Percentiles rank a stretch among this genome's conserved stretches.
phyloP scores from a whole-genome alignment of 1,284 basidiomycete genomes.

The Schizophyllum amplum region DNA sequence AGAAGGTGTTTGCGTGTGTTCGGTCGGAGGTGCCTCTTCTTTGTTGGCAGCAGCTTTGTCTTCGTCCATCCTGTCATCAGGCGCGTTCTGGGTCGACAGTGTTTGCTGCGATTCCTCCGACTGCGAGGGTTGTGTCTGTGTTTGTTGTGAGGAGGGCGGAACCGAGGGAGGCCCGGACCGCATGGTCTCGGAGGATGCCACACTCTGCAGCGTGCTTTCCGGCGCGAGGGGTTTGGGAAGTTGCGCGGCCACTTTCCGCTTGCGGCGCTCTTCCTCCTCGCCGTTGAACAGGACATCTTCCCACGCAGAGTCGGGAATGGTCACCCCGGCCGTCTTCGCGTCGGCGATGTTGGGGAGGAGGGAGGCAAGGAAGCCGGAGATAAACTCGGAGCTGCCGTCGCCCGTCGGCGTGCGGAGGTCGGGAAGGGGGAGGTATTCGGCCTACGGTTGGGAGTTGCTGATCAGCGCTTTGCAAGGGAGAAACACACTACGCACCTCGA shows the following conservation, averaged over 20 bases:
- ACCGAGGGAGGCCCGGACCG: neutral
- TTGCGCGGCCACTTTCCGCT: conserved; percentile 14
- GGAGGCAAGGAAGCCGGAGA: conserved; percentile 65
- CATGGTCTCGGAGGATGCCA: neutral
- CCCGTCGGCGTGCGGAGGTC: conserved; percentile 47
- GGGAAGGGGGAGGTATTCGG: conserved; percentile 70
- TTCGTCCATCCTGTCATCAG: conserved; percentile 26
- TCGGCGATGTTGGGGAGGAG: conserved; percentile 63
- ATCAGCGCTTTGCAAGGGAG: conserved; percentile 5
- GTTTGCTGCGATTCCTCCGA: neutral
- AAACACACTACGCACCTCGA: conserved; percentile 45
- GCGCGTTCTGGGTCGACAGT: neutral
- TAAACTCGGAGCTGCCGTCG: conserved; percentile 59
- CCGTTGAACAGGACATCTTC: conserved; percentile 68
- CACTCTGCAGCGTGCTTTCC: neutral
- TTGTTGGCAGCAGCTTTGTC: too few species aligned
- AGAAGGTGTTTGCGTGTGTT: neutral
- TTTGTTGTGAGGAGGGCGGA: neutral
- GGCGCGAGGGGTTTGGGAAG: conserved; percentile 39
- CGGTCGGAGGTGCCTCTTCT: too few species aligned
- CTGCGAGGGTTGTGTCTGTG: neutral
- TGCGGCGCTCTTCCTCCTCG: conserved; percentile 44
- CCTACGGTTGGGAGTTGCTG: conserved; percentile 44
- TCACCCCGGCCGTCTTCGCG: conserved; percentile 64
- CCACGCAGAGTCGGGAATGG: conserved; percentile 67